phyloP scores from a whole-genome alignment of 2,329 filamentous ascomycete genomes.

The Ceratocystis papillata region DNA sequence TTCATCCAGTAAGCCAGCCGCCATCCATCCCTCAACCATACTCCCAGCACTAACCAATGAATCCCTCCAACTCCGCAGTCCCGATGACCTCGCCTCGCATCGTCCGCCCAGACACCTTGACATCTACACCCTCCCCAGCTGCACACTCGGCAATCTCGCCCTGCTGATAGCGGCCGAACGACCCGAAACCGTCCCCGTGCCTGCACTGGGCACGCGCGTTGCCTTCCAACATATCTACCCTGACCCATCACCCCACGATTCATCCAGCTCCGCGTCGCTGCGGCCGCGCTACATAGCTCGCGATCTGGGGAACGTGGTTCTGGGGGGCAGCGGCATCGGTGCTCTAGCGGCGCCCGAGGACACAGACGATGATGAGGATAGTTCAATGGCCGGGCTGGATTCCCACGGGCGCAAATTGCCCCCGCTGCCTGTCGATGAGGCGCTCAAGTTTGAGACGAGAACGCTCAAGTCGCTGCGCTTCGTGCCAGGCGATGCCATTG shows the following conservation, averaged over 20 bases:
- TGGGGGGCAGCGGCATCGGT: conserved; percentile 49
- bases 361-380: conserved; percentile 30
- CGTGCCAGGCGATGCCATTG: conserved; percentile 80
- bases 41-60: neutral
- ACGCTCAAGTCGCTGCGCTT: conserved; percentile 68
- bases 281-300: conserved; percentile 57
- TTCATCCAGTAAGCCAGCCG: conserved; percentile 53
- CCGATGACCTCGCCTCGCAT: conserved; percentile 56
- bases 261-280: conserved; percentile 13
- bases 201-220: conserved; percentile 71
- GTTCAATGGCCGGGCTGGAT: conserved; percentile 49
- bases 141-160: conserved; percentile 70
- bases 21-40: neutral
- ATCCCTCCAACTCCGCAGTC: conserved; percentile 36
- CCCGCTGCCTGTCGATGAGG: conserved; percentile 30
- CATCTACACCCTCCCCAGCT: conserved; percentile 78
- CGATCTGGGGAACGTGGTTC: conserved; percentile 71
- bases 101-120: conserved; percentile 56
- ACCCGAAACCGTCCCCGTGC: conserved; percentile 58
- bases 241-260: conserved; percentile 43
- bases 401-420: conserved; percentile 65
- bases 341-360: conserved; percentile 29
- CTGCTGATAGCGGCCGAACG: conserved; percentile 58
- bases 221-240: conserved; percentile 79
- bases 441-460: conserved; percentile 53